Evolutionary conservation across 441 rosid species (phyloP).

Genomic region (Flueggea neowawraea): DNA sequence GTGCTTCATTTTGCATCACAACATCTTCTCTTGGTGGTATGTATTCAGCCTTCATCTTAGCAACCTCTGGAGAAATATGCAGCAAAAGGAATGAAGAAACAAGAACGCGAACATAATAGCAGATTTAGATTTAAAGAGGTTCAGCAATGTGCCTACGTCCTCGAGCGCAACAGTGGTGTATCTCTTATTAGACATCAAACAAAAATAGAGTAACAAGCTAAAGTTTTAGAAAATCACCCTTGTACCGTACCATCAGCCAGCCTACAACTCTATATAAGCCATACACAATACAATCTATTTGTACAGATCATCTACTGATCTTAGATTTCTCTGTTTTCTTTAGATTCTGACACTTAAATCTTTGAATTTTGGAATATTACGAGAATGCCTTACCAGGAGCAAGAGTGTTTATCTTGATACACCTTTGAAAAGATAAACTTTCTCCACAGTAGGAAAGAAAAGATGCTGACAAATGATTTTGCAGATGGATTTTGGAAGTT

Average conservation of each 20-base stretch:
- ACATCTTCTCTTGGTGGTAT: conserved; percentile 94
- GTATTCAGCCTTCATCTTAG: conserved; percentile 82
- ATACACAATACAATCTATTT: no score
- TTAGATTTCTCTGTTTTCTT: no score
- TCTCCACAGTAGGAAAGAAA: conserved; percentile 49
- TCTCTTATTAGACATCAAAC: no score
- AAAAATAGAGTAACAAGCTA: no score
- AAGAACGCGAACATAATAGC: no score
- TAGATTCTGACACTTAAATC: not conserved
- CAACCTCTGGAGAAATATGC: conserved; percentile 36
- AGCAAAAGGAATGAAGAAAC: not conserved
- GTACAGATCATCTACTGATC: no score
- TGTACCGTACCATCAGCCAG: no score
- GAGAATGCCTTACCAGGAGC: conserved; percentile 46
- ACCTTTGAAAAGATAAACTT: conserved; percentile 71
- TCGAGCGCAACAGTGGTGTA: no score
- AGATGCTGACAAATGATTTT: conserved; percentile 81
- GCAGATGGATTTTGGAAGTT: conserved; percentile 86
- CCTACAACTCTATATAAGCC: no score
- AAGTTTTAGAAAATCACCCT: no score
- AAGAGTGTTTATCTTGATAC: conserved; percentile 59
- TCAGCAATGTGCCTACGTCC: no score
- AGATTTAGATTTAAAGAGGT: no score
- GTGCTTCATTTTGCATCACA: conserved; percentile 81
- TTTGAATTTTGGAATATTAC: not conserved